These are phyloP conservation scores for Macrolepiota fuliginosa DNA, from an alignment of 768 basidiomycete genomes.

Conservation along the genomic window DNA sequence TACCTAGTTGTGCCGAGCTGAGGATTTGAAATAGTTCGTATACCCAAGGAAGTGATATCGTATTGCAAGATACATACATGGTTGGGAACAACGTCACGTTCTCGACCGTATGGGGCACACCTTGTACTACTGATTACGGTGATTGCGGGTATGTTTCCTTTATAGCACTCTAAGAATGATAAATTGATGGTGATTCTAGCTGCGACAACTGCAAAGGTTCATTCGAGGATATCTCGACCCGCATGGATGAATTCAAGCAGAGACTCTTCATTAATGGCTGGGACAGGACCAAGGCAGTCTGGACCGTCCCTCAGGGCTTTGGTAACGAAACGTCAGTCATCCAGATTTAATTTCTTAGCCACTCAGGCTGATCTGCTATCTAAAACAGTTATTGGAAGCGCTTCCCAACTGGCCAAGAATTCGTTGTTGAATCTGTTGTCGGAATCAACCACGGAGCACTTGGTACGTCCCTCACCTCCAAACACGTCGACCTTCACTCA, in stretches of 20 bases:
- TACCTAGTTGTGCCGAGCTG: background rate
- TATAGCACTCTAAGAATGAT: background rate
- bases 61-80: constrained; percentile 67
- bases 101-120: constrained; percentile 58
- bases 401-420: constrained; percentile 68
- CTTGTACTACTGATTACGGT: constrained; percentile 64
- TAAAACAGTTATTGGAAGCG: constrained; percentile 50
- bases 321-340: constrained; percentile 51
- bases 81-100: constrained; percentile 63
- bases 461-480: constrained; percentile 30
- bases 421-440: constrained; percentile 60
- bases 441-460: constrained; percentile 71
- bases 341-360: background rate
- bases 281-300: constrained; percentile 66
- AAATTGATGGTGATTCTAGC: constrained; percentile 18
- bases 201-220: constrained; percentile 63
- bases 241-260: constrained; percentile 64
- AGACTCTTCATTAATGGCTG: constrained; percentile 63
- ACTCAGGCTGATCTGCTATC: background rate
- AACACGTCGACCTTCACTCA: background rate
- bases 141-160: constrained; percentile 62
- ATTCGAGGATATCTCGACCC: constrained; percentile 67
- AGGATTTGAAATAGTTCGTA: constrained; percentile 26
- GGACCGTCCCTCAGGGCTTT: constrained; percentile 83
- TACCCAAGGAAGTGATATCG: constrained; percentile 62